phyloP scores from a whole-genome alignment of 768 basidiomycete species.

The Fomitopsis pulvina region DNA sequence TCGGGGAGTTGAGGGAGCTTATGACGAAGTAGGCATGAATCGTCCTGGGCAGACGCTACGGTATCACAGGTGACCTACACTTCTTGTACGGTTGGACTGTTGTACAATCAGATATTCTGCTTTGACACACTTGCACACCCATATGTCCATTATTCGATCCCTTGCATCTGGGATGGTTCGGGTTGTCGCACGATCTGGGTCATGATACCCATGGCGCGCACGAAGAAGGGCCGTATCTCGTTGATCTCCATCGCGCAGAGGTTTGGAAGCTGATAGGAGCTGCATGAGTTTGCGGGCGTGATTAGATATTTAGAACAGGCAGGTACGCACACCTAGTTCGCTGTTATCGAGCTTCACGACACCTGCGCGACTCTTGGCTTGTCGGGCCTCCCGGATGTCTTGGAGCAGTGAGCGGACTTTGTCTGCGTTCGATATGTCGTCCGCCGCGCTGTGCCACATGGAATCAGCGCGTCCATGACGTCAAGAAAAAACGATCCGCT shows the following conservation, averaged over 20 bases:
- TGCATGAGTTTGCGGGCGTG: background rate
- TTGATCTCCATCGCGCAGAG: conserved; percentile 90
- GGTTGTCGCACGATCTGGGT: conserved; percentile 42
- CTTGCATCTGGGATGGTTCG: conserved; percentile 4
- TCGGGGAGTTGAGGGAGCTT: conserved; percentile 31
- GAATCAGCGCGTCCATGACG: background rate
- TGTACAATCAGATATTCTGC: conserved; percentile 1
- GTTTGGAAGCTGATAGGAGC: conserved; percentile 75
- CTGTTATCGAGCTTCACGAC: conserved; percentile 73
- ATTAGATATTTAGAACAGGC: background rate
- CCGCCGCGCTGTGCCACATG: conserved; percentile 69
- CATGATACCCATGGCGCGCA: conserved; percentile 71
- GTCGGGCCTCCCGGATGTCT: conserved; percentile 92
- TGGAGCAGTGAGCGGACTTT: conserved; percentile 81
- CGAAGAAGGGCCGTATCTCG: conserved; percentile 87
- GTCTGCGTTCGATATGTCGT: conserved; percentile 83
- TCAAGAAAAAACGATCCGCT: conserved; percentile 24
- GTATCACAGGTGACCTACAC: background rate
- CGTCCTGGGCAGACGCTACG: background rate
- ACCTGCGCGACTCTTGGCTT: conserved; percentile 89
- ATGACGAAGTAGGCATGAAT: conserved; percentile 10
- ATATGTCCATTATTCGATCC: background rate
- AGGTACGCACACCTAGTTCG: conserved; percentile 61
- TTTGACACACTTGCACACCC: conserved; percentile 8
- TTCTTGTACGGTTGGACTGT: background rate